A percentile compares a stretch with the other conserved stretches of the same genome.
Evolutionary conservation across 352 stramenopile species (phyloP).

Genomic region (Nothophytophthora sp.): DNA sequence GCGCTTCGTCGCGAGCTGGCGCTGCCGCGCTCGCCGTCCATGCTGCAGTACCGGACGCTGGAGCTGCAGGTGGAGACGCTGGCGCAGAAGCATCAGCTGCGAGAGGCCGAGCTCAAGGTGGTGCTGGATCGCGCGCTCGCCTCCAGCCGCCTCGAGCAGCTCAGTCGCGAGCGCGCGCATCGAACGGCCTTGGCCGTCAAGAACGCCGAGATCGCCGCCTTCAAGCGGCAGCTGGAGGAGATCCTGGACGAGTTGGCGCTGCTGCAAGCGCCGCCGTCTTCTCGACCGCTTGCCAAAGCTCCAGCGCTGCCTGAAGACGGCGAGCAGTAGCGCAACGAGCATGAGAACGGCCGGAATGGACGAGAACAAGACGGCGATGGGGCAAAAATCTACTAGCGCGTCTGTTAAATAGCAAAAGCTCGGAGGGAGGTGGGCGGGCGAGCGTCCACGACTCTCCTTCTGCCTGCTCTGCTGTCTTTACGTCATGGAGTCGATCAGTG

Average conservation of each 20-base stretch:
- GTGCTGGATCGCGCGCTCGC: constrained; percentile 65
- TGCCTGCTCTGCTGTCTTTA: no score
- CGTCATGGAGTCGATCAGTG: constrained; percentile 91
- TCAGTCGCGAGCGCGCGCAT: constrained; percentile 56
- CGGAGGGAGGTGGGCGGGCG: constrained; percentile 13
- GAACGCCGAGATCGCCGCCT: constrained; percentile 77
- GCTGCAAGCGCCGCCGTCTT: constrained; percentile 26
- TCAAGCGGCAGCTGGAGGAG: constrained; percentile 73
- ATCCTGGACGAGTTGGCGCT: constrained; percentile 62
- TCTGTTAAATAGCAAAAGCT: constrained; percentile 50
- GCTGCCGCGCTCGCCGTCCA: constrained; percentile 73
- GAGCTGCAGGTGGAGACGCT: constrained; percentile 79
- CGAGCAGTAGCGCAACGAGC: constrained; percentile 1
- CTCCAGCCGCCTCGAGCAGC: constrained; percentile 70
- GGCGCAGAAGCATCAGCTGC: constrained; percentile 71
- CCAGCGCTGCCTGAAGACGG: constrained; percentile 4
- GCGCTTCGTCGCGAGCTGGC: constrained; percentile 39
- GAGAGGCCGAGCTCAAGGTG: constrained; percentile 74
- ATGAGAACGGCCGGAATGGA: constrained; percentile 3
- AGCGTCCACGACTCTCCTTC: no score
- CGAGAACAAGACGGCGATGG: constrained; percentile 6
- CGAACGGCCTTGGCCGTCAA: constrained; percentile 64
- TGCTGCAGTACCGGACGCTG: constrained; percentile 76
- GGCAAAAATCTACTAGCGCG: constrained; percentile 44
- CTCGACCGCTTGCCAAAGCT: background rate